phyloP scores from a whole-genome alignment of 305 asterid genomes.

The Rubia occidens region DNA sequence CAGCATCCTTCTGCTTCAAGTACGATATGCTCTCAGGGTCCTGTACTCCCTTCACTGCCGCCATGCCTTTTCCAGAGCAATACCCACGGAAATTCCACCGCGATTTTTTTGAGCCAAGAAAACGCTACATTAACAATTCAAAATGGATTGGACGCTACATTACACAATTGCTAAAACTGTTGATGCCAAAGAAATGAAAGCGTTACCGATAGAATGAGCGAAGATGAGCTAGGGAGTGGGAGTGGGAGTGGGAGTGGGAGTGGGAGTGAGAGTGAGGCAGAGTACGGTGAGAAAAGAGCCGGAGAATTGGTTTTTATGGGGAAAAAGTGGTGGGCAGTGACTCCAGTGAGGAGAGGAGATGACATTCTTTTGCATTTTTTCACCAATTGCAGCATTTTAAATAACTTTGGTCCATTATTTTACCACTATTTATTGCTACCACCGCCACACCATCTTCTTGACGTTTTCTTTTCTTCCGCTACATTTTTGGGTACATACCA shows the following conservation, averaged over 20 bases:
- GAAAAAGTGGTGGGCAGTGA: not conserved
- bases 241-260: no score
- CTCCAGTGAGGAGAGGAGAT: slow-evolving; percentile 4
- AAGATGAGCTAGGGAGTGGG: not conserved
- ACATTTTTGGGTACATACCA: no score
- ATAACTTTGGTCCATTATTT: not conserved
- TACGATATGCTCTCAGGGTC: slow-evolving; percentile 50
- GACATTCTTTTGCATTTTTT: slow-evolving; percentile 11
- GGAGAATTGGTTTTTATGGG: not conserved
- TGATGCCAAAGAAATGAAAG: not conserved
- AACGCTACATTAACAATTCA: slow-evolving; percentile 24
- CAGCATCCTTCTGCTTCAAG: slow-evolving; percentile 68
- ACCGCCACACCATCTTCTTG: no score
- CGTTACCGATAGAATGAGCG: not conserved
- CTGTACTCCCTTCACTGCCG: slow-evolving; percentile 41
- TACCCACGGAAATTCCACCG: slow-evolving; percentile 24
- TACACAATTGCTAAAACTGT: not conserved
- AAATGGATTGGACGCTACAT: slow-evolving; percentile 13
- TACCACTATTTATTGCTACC: not conserved
- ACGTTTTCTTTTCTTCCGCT: no score
- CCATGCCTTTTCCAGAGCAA: slow-evolving; percentile 43
- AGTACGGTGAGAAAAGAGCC: not conserved
- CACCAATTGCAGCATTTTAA: slow-evolving; percentile 7
- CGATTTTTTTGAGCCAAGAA: slow-evolving; percentile 25
- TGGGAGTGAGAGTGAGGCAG: not conserved